phyloP scores from a whole-genome alignment of 2,329 filamentous ascomycete species.

The Lachnellula occidentalis region DNA sequence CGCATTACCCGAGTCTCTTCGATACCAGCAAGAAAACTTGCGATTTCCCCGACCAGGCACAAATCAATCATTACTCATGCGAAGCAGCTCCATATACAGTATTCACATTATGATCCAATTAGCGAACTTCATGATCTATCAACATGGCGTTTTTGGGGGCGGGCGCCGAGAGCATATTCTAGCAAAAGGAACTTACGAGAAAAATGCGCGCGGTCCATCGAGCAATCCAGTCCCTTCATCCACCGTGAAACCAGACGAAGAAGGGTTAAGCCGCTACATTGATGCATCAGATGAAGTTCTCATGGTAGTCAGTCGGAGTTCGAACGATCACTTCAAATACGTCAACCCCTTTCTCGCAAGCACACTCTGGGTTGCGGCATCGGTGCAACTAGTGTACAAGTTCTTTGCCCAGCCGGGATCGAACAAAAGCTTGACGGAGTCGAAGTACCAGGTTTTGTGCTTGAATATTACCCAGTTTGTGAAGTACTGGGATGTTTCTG shows the following conservation, averaged over 20 bases:
- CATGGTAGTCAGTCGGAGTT: conserved; percentile 6
- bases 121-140: conserved; percentile 7
- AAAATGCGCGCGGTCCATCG: not conserved
- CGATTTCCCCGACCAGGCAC: conserved; percentile 19
- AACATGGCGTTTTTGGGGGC: conserved; percentile 18
- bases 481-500: conserved; percentile 1
- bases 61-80: conserved; percentile 16
- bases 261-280: conserved; percentile 11
- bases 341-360: conserved; percentile 17
- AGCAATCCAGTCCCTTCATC: not conserved
- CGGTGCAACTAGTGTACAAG: conserved; percentile 11
- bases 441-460: conserved; percentile 15
- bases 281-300: conserved; percentile 13
- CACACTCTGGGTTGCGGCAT: conserved; percentile 18
- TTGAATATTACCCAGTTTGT: conserved; percentile 7
- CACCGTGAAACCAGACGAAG: not conserved
- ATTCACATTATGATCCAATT: conserved; percentile 10
- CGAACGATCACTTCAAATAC: conserved; percentile 9
- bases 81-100: conserved; percentile 24
- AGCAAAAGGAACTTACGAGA: too few relatives aligned
- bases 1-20: conserved; percentile 27
- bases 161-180: not conserved
- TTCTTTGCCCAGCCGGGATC: conserved; percentile 1
- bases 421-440: conserved; percentile 7
- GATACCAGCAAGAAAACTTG: conserved; percentile 30